Percentiles rank a stretch among this genome's conserved stretches.
Evolutionary conservation across 2,329 filamentous ascomycete species (phyloP).

Genomic region (Colletotrichum plurivorum): DNA sequence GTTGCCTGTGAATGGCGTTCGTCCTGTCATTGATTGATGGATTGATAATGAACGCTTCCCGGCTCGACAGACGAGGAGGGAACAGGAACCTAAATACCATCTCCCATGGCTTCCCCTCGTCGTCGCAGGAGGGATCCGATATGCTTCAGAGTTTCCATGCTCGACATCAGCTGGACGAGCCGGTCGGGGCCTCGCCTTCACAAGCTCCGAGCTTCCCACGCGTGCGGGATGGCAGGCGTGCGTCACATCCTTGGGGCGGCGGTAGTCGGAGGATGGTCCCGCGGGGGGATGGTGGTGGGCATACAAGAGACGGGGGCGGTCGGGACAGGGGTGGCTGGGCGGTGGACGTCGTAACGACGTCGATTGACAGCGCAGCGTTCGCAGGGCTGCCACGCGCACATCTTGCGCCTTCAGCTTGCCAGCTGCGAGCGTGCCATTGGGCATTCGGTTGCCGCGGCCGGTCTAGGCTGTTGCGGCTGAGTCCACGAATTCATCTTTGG

Average conservation of each 20-base stretch:
- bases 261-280: neutral
- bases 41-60: neutral
- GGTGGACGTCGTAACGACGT: neutral
- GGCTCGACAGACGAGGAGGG: neutral
- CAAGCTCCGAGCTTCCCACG: conserved; percentile 17
- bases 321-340: neutral
- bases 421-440: neutral
- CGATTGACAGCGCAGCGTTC: neutral
- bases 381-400: neutral
- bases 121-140: conserved; percentile 1
- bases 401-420: neutral
- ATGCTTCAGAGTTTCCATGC: conserved; percentile 36
- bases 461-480: neutral
- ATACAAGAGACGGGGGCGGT: neutral
- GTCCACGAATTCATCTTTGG: neutral
- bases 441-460: neutral
- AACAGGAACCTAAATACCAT: conserved; percentile 19
- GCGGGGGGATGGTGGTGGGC: neutral
- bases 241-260: neutral
- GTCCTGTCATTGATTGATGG: conserved; percentile 5
- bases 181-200: conserved; percentile 23
- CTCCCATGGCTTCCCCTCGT: neutral
- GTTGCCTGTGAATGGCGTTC: neutral
- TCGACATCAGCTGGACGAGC: conserved; percentile 36
- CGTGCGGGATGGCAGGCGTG: neutral